Base-by-base conservation (phyloP, 345 rosid species). In the Angophora floribunda region DNA sequence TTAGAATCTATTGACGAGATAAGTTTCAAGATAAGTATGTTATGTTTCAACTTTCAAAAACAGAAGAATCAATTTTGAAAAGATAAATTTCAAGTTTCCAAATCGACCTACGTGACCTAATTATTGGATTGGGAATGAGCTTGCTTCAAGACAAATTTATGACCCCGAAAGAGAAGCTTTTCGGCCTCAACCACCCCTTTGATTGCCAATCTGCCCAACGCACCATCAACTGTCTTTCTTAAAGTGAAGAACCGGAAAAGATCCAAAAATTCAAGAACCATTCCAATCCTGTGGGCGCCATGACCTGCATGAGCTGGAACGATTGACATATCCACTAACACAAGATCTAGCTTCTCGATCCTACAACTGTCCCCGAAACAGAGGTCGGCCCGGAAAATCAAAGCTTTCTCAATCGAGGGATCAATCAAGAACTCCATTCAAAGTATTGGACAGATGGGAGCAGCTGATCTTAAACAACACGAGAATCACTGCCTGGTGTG, bases 1-100 rank as follows among this genome's bases (percentile, higher is more conserved):
- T 53, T 53, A 24, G 4, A 19, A 53, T 1, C 0, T 4, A 53
- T 19, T 1, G 24, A 53, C 7, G 21, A 1, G 26, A 9, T 19
- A 53, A 4, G 4, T 53, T 19, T 53, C 57, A 53, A n/a, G n/a
- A n/a, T n/a, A 0, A 53, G 1, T 7, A 53, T 17, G 59, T 17
- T 36, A 36, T 2, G 41, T 36, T 36, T 36, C 41, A 36, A 36
- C 41, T 36, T 36, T 36, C 41, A 36, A 36, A 36, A 36, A 36
- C 41, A 2, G 41, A 36, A 36, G 41, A 36, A 36, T 36, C 41
- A 4, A 36, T 36, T 36, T 36, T 36, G 41, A 36, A 36, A 36
- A 36, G 41, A 36, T 36, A 36, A 36, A 36, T 36, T 36, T 36
- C 41, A 36, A 36, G 41, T 36, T 36, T 4, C 41, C 2, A 36